Evolutionary conservation across 2,329 filamentous ascomycete genomes (phyloP), one percentile per base, ranked within the genome.

Genomic region (Rhynchosporium agropyri): DNA sequence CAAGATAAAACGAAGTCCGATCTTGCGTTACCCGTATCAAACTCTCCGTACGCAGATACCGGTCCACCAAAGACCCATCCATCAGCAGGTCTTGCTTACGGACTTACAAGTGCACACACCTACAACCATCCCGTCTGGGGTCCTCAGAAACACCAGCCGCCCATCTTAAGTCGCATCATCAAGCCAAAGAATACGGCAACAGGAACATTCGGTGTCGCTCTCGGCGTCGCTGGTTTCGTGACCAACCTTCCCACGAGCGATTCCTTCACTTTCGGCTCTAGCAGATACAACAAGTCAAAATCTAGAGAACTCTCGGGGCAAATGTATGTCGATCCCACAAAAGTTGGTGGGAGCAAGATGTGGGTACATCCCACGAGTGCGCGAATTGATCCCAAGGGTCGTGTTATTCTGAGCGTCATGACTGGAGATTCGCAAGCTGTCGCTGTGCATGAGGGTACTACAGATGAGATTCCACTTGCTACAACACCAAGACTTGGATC

Each of bases 1-100:
- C 3, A 31, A 26, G 38, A 26, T 42, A 38, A 29, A 48, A 33
- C 7, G 3, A 20, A 46, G 15, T 20, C 45, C 70, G 53, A 75
- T 74, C 53, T 65, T 76, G 33, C 33, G 9, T 53, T 74, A 72
- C 31, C 56, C 7, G 40, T 56, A 5, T 74, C 79, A 7, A 63
- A 53, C 8, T 75, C 75, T 9, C 77, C 78, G 62, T 83, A 82
- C 68, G 76, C 76, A 40, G 70, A 74, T 38, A 73, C 73, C 33
- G 82, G 81, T 2, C 83, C 83, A 26, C 83, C 84, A 1, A 81
- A 81, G 63, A 89, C 87, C 7, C 87, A 89, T 74, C 86, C 87
- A 2, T 86, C 84, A 3, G 86, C 84, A 4, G 87, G 87, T 66
- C 77, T 89, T 4, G 82, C 83, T 13, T 89, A 89, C 72, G 76